Conservation (phyloP, 352 stramenopile genomes). For the Peronospora farinosa region DNA sequence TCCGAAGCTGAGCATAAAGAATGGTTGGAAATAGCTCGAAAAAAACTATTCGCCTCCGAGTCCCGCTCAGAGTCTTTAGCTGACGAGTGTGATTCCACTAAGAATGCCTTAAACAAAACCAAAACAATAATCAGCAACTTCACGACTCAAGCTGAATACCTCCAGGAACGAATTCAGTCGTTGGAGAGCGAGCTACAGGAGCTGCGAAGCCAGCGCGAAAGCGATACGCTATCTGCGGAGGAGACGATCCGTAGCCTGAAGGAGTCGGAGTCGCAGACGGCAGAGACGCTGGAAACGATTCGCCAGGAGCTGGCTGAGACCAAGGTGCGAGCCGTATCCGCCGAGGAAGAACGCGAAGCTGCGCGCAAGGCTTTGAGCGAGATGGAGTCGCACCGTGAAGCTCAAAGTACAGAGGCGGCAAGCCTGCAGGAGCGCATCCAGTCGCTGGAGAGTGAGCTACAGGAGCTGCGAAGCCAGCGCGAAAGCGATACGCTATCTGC, state of each 20-base stretch:
- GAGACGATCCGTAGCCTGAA: slow-evolving; percentile 23
- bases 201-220: slow-evolving; percentile 16
- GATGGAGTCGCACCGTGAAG: slow-evolving; percentile 14
- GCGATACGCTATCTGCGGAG: slow-evolving; percentile 13
- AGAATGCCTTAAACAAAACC: not conserved
- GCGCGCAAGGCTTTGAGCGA: slow-evolving; percentile 13
- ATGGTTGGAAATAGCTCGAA: slow-evolving; percentile 7
- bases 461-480: slow-evolving; percentile 21
- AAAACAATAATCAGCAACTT: slow-evolving; percentile 2
- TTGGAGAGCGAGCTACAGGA: slow-evolving; percentile 24
- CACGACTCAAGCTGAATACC: not conserved
- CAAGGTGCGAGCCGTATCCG: slow-evolving; percentile 11
- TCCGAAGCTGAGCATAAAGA: slow-evolving; percentile 7
- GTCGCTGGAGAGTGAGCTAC: slow-evolving; percentile 19
- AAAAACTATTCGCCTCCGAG: slow-evolving; percentile 6
- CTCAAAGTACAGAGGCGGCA: slow-evolving; percentile 10
- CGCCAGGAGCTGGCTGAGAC: slow-evolving; percentile 21
- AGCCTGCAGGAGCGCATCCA: slow-evolving; percentile 5
- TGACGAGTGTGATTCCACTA: not conserved
- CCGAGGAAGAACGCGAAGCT: slow-evolving; percentile 19
- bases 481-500: slow-evolving; percentile 12
- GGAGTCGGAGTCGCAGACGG: slow-evolving; percentile 9
- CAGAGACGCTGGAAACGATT: slow-evolving; percentile 13
- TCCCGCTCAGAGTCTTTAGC: slow-evolving; percentile 1
- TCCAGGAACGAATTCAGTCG: slow-evolving; percentile 6